Percentiles rank a stretch among this genome's conserved stretches.
Evolutionary conservation across 2,329 filamentous ascomycete species (phyloP).

Genomic region (Dactylellina drechsleri): DNA sequence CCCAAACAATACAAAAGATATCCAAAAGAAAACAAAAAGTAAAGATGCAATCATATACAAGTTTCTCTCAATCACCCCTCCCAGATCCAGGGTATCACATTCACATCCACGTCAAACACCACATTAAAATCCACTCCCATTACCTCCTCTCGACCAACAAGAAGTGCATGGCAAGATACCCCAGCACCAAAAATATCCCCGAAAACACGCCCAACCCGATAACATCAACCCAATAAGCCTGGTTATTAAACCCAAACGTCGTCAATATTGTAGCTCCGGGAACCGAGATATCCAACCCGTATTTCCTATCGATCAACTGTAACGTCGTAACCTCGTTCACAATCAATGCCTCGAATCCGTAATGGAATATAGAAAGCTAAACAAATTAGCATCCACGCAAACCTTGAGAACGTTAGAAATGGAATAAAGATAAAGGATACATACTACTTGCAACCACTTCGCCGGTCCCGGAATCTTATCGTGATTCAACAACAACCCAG

Average conservation of each 20-base stretch:
- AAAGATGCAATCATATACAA: conserved; percentile 35
- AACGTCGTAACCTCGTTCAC: conserved; percentile 96
- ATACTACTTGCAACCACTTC: conserved; percentile 84
- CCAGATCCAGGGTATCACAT: conserved; percentile 9
- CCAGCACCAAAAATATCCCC: conserved; percentile 82
- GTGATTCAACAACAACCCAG: conserved; percentile 91
- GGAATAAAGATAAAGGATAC: conserved; percentile 59
- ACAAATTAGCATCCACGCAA: conserved; percentile 45
- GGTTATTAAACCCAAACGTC: conserved; percentile 91
- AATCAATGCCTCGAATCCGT: conserved; percentile 93
- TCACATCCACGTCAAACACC: background rate
- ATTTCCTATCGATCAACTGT: conserved; percentile 90
- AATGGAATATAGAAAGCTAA: conserved; percentile 94
- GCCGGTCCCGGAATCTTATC: conserved; percentile 87
- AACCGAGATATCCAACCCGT: conserved; percentile 94
- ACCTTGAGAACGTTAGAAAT: conserved; percentile 31
- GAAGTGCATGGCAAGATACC: conserved; percentile 92
- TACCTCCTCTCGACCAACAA: conserved; percentile 79
- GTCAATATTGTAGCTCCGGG: conserved; percentile 93
- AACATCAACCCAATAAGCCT: conserved; percentile 85
- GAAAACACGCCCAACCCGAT: conserved; percentile 84
- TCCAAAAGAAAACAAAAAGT: conserved; percentile 5
- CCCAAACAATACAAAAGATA: conserved; percentile 16
- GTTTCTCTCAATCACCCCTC: background rate
- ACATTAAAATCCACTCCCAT: background rate